Evolutionary conservation across 345 rosid genomes (phyloP), one percentile per base, ranked within the genome.

Genomic region (Isatis tinctoria): DNA sequence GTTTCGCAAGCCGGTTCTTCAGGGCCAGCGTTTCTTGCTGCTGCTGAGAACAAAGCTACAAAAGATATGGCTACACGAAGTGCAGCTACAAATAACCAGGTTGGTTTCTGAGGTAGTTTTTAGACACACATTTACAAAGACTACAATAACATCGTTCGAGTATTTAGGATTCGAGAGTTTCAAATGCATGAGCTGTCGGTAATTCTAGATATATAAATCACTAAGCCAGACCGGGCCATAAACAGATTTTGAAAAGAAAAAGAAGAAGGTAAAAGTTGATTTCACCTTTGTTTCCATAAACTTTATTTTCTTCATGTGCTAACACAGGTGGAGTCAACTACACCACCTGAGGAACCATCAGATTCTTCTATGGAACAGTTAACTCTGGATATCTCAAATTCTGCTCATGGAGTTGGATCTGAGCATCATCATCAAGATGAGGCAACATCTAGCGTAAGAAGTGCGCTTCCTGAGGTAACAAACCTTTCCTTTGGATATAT

Each of bases 391-490:
- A 73, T 64, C 79, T n/a, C 76, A 28, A 44, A 47, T 74, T 40
- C 70, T 51, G 71, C 69, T 27, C 81, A 65, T 58, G 87, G 52
- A 56, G 75, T 60, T 69, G 80, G 58, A 74, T 41, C 69, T n/a
- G 82, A 67, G 73, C 64, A 65, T 67, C 67, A 60, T 69, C 64
- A 72, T 44, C 67, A 83, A 43, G 71, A 18, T 18, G 85, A 83
- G 77, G 61, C 79, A 14, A 73, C 78, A 26, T 65, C 77, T 66
- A 68, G 24, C 65, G 77, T 65, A 73, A 84, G 98, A 82, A 79
- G 61, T 70, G 93, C 89, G 76, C 88, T 91, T 72, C 98, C 98
- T 9, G 80, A 54, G 74, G 97, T 91, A 74, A 73, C 74, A 67
- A 33, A 24, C 53, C 18, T 53, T 57, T 56, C 18, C 22, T 63